A percentile compares a stretch with the other conserved stretches of the same genome.
Conservation (phyloP, 2,329 filamentous ascomycete species). For the Sporothrix globosa region DNA sequence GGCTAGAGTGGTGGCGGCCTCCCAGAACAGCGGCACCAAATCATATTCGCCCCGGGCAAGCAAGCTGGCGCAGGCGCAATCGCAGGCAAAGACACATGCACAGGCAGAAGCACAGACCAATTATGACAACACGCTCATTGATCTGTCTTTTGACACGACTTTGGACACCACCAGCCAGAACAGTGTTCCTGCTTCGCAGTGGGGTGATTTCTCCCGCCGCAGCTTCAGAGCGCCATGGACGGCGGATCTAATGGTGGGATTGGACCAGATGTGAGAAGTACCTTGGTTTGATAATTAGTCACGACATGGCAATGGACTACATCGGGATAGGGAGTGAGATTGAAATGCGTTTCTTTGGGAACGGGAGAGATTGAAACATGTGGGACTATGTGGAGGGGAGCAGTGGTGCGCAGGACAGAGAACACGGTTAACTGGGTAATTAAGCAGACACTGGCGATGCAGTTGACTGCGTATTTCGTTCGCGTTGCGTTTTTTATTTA, state of each 20-base stretch:
- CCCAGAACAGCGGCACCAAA: neutral
- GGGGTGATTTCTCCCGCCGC: neutral
- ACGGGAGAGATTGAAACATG: neutral
- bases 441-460: neutral
- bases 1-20: neutral
- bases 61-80: neutral
- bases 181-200: neutral
- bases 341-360: slow-evolving; percentile 14
- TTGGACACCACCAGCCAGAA: neutral
- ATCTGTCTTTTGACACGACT: neutral
- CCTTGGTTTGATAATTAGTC: too few relatives aligned
- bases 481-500: neutral
- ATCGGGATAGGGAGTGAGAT: neutral
- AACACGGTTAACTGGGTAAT: neutral
- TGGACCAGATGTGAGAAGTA: slow-evolving; percentile 25
- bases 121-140: slow-evolving; percentile 14
- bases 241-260: slow-evolving; percentile 30
- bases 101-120: neutral
- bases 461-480: neutral
- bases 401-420: neutral
- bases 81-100: neutral
- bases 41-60: neutral
- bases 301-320: neutral
- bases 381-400: neutral
- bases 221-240: slow-evolving; percentile 30